phyloP scores from a whole-genome alignment of 2,329 filamentous ascomycete genomes.

The Cucurbitaria berberidis region DNA sequence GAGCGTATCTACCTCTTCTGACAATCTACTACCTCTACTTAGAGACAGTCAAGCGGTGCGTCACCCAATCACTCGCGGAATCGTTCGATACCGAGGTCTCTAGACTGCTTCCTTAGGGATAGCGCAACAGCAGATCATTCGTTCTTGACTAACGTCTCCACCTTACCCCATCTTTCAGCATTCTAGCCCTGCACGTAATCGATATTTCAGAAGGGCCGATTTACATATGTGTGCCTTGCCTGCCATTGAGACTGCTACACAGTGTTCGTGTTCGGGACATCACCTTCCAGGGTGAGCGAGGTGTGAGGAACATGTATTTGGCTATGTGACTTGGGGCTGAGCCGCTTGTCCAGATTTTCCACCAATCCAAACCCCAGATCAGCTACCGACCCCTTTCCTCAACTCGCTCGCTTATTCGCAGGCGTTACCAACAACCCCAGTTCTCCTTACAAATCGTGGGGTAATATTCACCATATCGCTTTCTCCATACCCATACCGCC shows the following conservation, averaged over 20 bases:
- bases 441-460: constrained; percentile 28
- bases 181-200: not conserved
- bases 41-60: not conserved
- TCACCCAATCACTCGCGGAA: not conserved
- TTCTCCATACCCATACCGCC: constrained; percentile 1
- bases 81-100: not conserved
- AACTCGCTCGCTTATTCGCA: constrained; percentile 11
- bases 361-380: constrained; percentile 9
- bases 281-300: not conserved
- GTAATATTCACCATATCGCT: constrained; percentile 18
- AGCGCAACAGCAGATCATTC: not conserved
- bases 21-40: not conserved
- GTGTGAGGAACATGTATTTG: too few relatives aligned
- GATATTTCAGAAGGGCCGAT: not conserved
- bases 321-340: too few relatives aligned
- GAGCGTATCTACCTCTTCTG: not conserved
- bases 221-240: not conserved
- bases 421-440: constrained; percentile 8
- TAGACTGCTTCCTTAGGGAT: not conserved
- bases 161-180: not conserved
- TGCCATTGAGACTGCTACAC: not conserved
- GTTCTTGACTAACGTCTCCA: not conserved
- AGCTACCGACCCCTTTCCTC: constrained; percentile 2
- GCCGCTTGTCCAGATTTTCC: constrained; percentile 8
- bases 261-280: not conserved